phyloP scores from a whole-genome alignment of 176 grass and related monocot species.

The Phoenix dactylifera region DNA sequence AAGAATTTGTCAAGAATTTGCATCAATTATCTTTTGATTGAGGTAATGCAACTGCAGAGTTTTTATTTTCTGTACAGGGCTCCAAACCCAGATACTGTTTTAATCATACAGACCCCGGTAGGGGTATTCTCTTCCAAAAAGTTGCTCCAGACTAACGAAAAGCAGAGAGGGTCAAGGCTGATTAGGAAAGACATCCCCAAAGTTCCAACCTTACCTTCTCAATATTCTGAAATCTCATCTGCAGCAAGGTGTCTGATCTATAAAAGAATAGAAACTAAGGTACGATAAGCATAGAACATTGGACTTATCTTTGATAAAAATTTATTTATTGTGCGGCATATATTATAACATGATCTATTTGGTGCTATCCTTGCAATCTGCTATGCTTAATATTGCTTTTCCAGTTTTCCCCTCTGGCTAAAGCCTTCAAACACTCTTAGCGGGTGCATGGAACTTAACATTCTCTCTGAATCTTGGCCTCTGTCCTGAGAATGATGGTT shows the following conservation, averaged over 20 bases:
- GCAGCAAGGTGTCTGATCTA: slow-evolving; percentile 67
- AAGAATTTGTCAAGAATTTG: too few relatives aligned
- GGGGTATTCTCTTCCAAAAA: slow-evolving; percentile 96
- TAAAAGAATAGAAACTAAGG: slow-evolving; percentile 66
- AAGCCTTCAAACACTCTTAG: too few relatives aligned
- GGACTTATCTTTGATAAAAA: background rate
- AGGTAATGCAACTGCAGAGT: background rate
- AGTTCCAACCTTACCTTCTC: slow-evolving; percentile 29
- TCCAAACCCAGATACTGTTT: slow-evolving; percentile 90
- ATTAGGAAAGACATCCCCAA: slow-evolving; percentile 71
- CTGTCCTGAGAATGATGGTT: too few relatives aligned
- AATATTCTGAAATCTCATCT: slow-evolving; percentile 33
- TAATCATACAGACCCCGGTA: slow-evolving; percentile 86
- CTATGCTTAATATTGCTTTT: too few relatives aligned
- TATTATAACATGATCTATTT: too few relatives aligned
- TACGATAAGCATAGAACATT: slow-evolving; percentile 7
- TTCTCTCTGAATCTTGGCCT: too few relatives aligned
- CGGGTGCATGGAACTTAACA: too few relatives aligned
- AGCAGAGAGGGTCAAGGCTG: slow-evolving; percentile 59
- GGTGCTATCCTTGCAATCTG: too few relatives aligned
- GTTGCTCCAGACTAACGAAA: slow-evolving; percentile 49
- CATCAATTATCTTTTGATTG: too few relatives aligned
- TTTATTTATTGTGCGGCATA: background rate
- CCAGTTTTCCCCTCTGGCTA: too few relatives aligned
- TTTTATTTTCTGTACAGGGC: slow-evolving; percentile 40